These are phyloP conservation scores for Cryomyces minteri DNA, from an alignment of 495 filamentous ascomycete genomes.

Conservation along the genomic window DNA sequence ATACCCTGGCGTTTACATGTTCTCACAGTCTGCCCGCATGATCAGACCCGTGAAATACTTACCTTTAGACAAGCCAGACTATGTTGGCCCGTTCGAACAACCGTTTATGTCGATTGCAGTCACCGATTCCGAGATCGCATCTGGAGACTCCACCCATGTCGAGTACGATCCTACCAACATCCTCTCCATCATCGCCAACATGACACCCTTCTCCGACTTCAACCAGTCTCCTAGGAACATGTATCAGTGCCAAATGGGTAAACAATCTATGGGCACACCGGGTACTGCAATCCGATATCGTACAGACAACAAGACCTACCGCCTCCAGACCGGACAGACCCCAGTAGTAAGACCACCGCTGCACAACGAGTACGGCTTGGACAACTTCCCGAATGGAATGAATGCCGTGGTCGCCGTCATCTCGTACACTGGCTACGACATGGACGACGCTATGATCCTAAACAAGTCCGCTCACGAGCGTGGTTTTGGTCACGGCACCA, in stretches of 20 bases:
- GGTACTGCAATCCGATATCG: constrained; percentile 71
- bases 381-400: constrained; percentile 96
- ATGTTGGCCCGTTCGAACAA: constrained; percentile 84
- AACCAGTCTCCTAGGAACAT: constrained; percentile 98
- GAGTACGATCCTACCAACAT: constrained; percentile 94
- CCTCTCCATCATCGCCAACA: constrained; percentile 91
- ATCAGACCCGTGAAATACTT: constrained; percentile 84
- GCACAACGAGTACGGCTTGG: constrained; percentile 89
- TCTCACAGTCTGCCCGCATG: constrained; percentile 69
- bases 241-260: constrained; percentile 99
- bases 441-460: constrained; percentile 99
- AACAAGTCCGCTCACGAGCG: constrained; percentile 96
- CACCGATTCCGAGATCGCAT: constrained; percentile 61
- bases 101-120: constrained; percentile 97
- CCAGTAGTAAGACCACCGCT: constrained; percentile 82
- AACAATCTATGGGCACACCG: constrained; percentile 97
- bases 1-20: constrained; percentile 92
- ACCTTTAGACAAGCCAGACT: constrained; percentile 64
- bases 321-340: constrained; percentile 87
- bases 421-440: constrained; percentile 97
- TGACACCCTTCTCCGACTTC: constrained; percentile 97
- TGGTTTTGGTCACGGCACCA: constrained; percentile 88
- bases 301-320: constrained; percentile 94
- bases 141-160: constrained; percentile 78
- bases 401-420: constrained; percentile 96